A percentile compares a stretch with the other conserved stretches of the same genome.
Evolutionary conservation across 805 yeast genomes (phyloP).

Genomic region (Wickerhamomyces xylosicus): DNA sequence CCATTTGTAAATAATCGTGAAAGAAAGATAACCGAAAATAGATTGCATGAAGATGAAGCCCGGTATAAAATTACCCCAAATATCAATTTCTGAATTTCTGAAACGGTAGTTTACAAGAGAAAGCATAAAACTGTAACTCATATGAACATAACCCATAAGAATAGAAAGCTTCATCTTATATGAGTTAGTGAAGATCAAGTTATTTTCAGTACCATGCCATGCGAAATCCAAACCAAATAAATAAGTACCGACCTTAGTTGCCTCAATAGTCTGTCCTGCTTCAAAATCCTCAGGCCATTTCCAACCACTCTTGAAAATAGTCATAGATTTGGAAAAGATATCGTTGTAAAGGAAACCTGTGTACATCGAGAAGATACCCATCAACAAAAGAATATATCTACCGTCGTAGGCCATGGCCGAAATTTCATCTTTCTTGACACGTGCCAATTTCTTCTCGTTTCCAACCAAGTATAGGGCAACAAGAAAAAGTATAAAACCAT

Average conservation of each 20-base stretch:
- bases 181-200: conserved; percentile 82
- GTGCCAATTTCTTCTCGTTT: conserved; percentile 62
- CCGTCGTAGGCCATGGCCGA: conserved; percentile 95
- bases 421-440: conserved; percentile 77
- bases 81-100: conserved; percentile 66
- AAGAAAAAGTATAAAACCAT: conserved; percentile 73
- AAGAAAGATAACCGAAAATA: conserved; percentile 84
- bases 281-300: conserved; percentile 64
- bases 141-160: conserved; percentile 88
- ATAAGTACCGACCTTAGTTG: conserved; percentile 59
- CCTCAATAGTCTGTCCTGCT: conserved; percentile 61
- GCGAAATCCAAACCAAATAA: conserved; percentile 83
- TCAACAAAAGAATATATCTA: conserved; percentile 77
- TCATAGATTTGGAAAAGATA: conserved; percentile 83
- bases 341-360: conserved; percentile 94
- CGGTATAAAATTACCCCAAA: conserved; percentile 88
- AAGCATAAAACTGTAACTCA: conserved; percentile 82
- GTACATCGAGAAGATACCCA: conserved; percentile 94
- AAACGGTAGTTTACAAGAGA: conserved; percentile 71
- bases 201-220: conserved; percentile 97
- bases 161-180: conserved; percentile 96
- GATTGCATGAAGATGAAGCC: conserved; percentile 93
- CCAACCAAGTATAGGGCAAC: conserved; percentile 64
- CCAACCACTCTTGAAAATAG: conserved; percentile 85
- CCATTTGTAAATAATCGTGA: conserved; percentile 91